Evolutionary conservation across 768 basidiomycete genomes (phyloP), one percentile per base, ranked within the genome.

Genomic region (Solioccasus polychromus): DNA sequence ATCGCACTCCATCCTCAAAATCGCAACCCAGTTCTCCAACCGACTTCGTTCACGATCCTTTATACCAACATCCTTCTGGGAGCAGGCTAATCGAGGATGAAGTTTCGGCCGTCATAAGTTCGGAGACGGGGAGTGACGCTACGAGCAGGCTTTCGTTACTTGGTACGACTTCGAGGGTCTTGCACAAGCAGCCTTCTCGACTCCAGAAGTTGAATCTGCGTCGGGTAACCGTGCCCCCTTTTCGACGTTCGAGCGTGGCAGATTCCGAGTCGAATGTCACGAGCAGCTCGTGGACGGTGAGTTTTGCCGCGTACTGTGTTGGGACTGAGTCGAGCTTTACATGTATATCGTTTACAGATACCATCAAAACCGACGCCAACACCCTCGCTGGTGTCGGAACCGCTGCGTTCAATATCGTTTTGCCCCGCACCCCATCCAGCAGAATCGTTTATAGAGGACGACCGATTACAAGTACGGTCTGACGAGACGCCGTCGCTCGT

Each of bases 391-490:
- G 8, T 17, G 4, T 31, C 42, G 20, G 28, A 19, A 7, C 30
- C 51, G 17, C 24, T 30, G 25, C 41, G 32, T 11, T 35, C 50
- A 4, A 43, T 62, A 30, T 60, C 65, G 11, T 65, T 65, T 25
- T 49, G 45, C 25, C 66, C 62, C 7, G 34, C 48, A 1, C 14
- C 48, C 9, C 60, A 52, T 19, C 35, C 51, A 9, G 50, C 62
- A 4, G 63, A 65, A 26, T 67, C 63, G 29, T 65, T 65, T 17
- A 57, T 53, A 7, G 63, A 65, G 29, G 53, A 65, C n/a, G 54
- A 64, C 22, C 56, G 62, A 31, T 32, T 65, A 35, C 51, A 47
- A 8, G 47, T 63, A 15, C 54, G 52, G 14, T 62, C 52, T 10
- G 35, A 38, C 20, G 50, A 65, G 47, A 50, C 17, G 12, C 54